Base-by-base conservation (phyloP, 1,139 yeast genomes). In the Groenewaldozyma sp. region DNA sequence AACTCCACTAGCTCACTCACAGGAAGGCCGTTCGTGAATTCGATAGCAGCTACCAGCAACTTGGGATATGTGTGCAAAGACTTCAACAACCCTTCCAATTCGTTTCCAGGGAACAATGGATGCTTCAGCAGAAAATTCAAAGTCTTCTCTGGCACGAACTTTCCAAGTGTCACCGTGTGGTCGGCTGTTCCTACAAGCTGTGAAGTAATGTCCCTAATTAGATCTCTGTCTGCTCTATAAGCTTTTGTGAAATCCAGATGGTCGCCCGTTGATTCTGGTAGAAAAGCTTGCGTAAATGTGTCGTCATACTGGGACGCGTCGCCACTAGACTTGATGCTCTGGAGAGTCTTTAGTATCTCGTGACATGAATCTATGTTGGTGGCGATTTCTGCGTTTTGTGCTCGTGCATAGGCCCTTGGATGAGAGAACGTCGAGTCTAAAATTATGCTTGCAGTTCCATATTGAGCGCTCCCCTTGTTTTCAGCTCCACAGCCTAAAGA, bases 111-210 rank as follows among this genome's bases (percentile, higher is more conserved):
- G 60, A 81, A 86, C 26, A 84, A 63, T 19, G 96, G 95, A 62
- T 86, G 95, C 2, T 95, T 83, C 46, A 88, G 67, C 31, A 87
- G 67, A 56, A 84, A 88, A 4, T 82, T 73, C 41, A 84, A 60
- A 2, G 87, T 69, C 36, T 64, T 64, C 51, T 80, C 78, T 34
- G 91, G 81, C 27, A 73, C 50, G 42, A 64, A 59, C 13, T 41
- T 31, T 10, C 38, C 36, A 17, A 46, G 53, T 50, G 34, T 47
- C 17, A 37, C 31, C 27, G 13, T 36, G 41, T 50, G 52, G n/a
- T 54, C 44, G 38, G 31, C 34, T 28, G 41, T 37, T 17, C 41
- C 46, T 26, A 76, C 66, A 7, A 79, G 64, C 40, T 74, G 54
- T 3, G 60, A 58, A 13, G 76, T 67, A 6, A 79, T 63, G 32